Conservation (phyloP, 371 early-diverging fungal species). For the Mucor mucedo region DNA sequence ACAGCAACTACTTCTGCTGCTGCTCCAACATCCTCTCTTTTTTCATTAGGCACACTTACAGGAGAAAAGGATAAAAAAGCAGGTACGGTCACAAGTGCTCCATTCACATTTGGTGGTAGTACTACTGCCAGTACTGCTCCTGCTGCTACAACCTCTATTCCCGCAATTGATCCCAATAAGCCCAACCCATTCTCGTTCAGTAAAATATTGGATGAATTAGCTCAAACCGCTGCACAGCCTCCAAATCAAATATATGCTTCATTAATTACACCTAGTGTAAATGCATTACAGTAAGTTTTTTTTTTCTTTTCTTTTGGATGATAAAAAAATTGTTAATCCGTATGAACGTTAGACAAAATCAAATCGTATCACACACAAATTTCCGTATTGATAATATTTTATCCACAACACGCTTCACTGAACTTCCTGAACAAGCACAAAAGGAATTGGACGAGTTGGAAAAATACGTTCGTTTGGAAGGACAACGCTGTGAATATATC, state of each 20-base stretch:
- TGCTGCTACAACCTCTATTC: constrained; percentile 12
- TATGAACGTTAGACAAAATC: constrained; percentile 32
- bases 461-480: constrained; percentile 42
- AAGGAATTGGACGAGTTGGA: constrained; percentile 48
- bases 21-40: constrained; percentile 18
- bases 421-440: constrained; percentile 52
- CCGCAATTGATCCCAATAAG: constrained; percentile 18
- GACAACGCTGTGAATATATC: constrained; percentile 47
- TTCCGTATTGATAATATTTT: constrained; percentile 53
- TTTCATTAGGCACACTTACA: constrained; percentile 23
- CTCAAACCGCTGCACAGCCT: constrained; percentile 33
- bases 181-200: constrained; percentile 42
- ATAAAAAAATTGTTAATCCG: too few species aligned
- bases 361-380: constrained; percentile 42
- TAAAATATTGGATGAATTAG: constrained; percentile 36
- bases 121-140: constrained; percentile 17
- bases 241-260: constrained; percentile 40
- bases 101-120: constrained; percentile 20
- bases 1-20: background rate
- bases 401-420: constrained; percentile 41
- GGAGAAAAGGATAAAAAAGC: constrained; percentile 18
- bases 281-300: constrained; percentile 39
- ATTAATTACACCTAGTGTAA: constrained; percentile 31
- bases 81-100: constrained; percentile 21
- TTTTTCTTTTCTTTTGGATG: too few species aligned